Evolutionary conservation across 2,329 filamentous ascomycete species (phyloP), one percentile per base, ranked within the genome.

Genomic region (Epichloe hybrida): DNA sequence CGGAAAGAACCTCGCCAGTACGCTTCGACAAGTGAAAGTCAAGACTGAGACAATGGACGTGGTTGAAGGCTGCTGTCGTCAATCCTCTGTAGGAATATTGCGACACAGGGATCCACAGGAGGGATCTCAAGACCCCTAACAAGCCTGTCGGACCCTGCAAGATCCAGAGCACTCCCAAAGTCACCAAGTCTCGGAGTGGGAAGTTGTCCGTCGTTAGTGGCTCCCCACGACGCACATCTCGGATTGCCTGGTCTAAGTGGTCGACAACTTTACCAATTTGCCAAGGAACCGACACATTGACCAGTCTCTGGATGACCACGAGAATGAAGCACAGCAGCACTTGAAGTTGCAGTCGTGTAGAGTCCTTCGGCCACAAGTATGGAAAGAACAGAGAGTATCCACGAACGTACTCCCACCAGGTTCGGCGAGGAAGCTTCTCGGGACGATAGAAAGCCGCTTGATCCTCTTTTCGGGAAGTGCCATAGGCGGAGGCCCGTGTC

Each of bases 21-120:
- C 91, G 88, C 70, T 98, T 98, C 49, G 88, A 89, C 3, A 97
- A 78, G 64, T 98, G 93, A 62, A 98, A 98, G 65, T 97, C 93
- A 57, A 97, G 76, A 66, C 90, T 96, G 36, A 98, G 80, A 48
- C 85, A 84, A 67, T 98, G 93, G 21, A 98, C 93, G 65, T 98
- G 93, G 69, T 97, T 91, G 64, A 98, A 98, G 11, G 91, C 88
- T 15, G 93, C 90, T 2, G 93, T 93, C 5, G 90, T 95, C 52
- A 98, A 76, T 56, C 93, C 88, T 62, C 88, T 84, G 68, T 96
- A 98, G 0, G 91, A 95, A 66, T 97, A 95, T 66, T 98, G 93
- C 37, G 90, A 88, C 52, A 98, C 89, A 0, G 93, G 91, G 48
- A 98, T 93, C 93, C 93, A 98, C 36, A 98, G 73, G 37, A 88